Conservation (phyloP, 2,329 filamentous ascomycete species). For the Aureobasidium sp. region DNA sequence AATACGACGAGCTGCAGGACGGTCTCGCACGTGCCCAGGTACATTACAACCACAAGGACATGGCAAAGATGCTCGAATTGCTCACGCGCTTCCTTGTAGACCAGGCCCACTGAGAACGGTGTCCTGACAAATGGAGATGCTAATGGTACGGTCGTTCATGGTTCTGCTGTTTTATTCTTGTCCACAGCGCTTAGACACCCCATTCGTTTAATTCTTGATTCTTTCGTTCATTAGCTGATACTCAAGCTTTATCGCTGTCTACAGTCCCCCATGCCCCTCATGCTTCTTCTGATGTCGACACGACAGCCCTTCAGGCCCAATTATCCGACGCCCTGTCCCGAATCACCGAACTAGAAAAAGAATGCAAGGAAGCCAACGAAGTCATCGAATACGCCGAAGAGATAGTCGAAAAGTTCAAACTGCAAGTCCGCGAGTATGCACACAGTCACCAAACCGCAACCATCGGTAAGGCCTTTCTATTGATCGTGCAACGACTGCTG, state of each 20-base stretch:
- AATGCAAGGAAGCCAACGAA: conserved; percentile 17
- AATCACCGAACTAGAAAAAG: conserved; percentile 24
- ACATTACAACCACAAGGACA: background rate
- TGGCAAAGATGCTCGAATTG: background rate
- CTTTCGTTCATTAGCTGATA: background rate
- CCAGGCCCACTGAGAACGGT: background rate
- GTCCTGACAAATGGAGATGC: conserved; percentile 4
- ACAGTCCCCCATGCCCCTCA: background rate
- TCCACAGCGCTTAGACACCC: conserved; percentile 6
- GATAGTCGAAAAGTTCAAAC: conserved; percentile 26
- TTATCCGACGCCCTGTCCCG: conserved; percentile 14
- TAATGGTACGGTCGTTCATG: conserved; percentile 8
- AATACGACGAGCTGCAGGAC: conserved; percentile 28
- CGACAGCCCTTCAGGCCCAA: conserved; percentile 3
- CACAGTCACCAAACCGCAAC: conserved; percentile 5
- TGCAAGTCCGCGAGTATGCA: conserved; percentile 21
- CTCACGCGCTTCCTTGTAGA: conserved; percentile 2
- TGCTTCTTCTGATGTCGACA: conserved; percentile 3
- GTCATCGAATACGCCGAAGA: conserved; percentile 24
- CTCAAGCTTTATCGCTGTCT: background rate
- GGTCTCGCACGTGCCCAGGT: conserved; percentile 24
- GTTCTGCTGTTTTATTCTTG: background rate
- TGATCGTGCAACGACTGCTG: background rate
- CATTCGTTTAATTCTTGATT: background rate
- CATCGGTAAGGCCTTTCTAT: background rate